A percentile compares a stretch with the other conserved stretches of the same genome.
These are phyloP conservation scores for Kokia cookei DNA, from an alignment of 441 rosid species.

Conservation along the genomic window DNA sequence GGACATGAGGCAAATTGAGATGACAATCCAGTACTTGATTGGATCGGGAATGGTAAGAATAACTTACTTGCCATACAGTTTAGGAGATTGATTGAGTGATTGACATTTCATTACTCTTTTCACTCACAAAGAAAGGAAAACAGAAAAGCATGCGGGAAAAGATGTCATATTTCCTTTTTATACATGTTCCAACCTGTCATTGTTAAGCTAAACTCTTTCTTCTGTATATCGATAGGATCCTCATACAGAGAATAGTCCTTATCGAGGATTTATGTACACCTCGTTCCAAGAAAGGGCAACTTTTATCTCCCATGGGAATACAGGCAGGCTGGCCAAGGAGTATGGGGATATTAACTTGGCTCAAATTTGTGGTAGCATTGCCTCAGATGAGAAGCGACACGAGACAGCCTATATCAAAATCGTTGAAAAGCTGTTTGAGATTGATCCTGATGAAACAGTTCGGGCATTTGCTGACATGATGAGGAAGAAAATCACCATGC, in stretches of 20 bases:
- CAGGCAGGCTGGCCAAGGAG: slow-evolving; percentile 82
- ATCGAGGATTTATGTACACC: slow-evolving; percentile 82
- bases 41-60: slow-evolving; percentile 93
- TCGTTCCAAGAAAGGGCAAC: slow-evolving; percentile 96
- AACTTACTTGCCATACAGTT: background rate
- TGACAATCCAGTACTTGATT: slow-evolving; percentile 85
- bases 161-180: background rate
- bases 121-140: background rate
- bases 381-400: slow-evolving; percentile 91
- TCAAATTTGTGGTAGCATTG: slow-evolving; percentile 84
- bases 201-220: background rate
- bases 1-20: slow-evolving; percentile 92
- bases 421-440: slow-evolving; percentile 78
- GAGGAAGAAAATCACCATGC: slow-evolving; percentile 90
- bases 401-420: slow-evolving; percentile 91
- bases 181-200: background rate
- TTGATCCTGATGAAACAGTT: slow-evolving; percentile 80
- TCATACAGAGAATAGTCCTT: slow-evolving; percentile 76
- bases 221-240: slow-evolving; percentile 47
- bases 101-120: background rate
- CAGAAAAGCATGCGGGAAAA: background rate
- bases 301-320: slow-evolving; percentile 86
- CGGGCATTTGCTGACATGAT: slow-evolving; percentile 89
- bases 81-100: background rate
- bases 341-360: slow-evolving; percentile 74